A percentile compares a stretch with the other conserved stretches of the same genome.
Conservation (phyloP, 2,329 filamentous ascomycete species). For the Aspergillus sp. region DNA sequence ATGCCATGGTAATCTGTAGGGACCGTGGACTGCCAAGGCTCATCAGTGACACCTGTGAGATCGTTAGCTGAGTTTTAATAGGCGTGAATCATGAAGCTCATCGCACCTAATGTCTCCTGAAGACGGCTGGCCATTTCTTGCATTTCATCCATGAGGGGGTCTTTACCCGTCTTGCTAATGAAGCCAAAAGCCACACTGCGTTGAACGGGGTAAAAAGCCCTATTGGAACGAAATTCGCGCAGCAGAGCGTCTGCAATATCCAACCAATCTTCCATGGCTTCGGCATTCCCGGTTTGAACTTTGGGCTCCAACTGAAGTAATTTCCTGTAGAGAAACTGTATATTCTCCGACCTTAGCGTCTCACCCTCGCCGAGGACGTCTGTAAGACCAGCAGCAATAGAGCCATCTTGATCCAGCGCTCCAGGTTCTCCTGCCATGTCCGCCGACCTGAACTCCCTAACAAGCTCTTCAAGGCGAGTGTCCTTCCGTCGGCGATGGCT, state of each 20-base stretch:
- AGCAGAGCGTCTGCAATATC: constrained; percentile 59
- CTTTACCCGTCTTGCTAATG: constrained; percentile 35
- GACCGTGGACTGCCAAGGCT: constrained; percentile 32
- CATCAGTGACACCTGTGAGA: constrained; percentile 24
- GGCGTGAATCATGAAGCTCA: neutral
- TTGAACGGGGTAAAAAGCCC: constrained; percentile 58
- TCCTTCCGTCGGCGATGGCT: constrained; percentile 33
- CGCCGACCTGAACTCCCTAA: constrained; percentile 35
- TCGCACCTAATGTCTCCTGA: constrained; percentile 42
- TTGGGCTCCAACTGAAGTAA: constrained; percentile 49
- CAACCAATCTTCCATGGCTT: constrained; percentile 56
- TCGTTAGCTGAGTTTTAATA: constrained; percentile 14
- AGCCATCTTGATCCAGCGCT: constrained; percentile 15
- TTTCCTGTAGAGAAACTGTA: constrained; percentile 46
- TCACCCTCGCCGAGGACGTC: constrained; percentile 27
- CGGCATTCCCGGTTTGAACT: constrained; percentile 51
- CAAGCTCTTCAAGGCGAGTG: constrained; percentile 42
- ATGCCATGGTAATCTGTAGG: constrained; percentile 71
- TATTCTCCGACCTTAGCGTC: constrained; percentile 40
- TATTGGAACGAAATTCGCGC: constrained; percentile 60
- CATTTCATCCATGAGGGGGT: constrained; percentile 43
- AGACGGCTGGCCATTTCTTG: constrained; percentile 46
- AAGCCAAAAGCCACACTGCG: constrained; percentile 53
- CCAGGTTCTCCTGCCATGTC: constrained; percentile 17
- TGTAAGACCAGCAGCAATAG: constrained; percentile 10